Conservation (phyloP, 345 rosid genomes). For the Angophora floribunda region DNA sequence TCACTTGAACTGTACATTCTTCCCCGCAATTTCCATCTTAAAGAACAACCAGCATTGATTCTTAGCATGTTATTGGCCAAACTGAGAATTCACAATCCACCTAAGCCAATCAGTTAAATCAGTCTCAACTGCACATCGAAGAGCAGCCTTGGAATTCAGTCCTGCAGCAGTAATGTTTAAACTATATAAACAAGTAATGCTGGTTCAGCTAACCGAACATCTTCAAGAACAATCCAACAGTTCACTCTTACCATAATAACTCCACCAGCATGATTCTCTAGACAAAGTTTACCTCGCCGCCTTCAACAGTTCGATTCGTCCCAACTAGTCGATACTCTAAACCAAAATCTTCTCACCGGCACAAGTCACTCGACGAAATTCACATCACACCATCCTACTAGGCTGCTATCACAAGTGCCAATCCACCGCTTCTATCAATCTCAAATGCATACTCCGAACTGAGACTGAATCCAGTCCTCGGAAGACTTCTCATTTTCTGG, state of each 20-base stretch:
- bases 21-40: slow-evolving; percentile 5
- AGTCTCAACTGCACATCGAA: background rate
- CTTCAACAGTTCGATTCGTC: background rate
- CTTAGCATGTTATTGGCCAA: background rate
- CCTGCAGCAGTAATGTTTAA: background rate
- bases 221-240: background rate
- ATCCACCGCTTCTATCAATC: background rate
- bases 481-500: background rate
- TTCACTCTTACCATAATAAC: background rate
- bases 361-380: background rate
- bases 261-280: background rate
- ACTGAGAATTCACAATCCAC: background rate
- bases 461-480: background rate
- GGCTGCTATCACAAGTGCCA: background rate
- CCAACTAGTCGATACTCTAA: background rate
- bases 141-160: background rate
- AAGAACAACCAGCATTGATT: background rate
- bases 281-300: background rate
- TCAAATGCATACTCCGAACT: background rate
- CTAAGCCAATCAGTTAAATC: background rate
- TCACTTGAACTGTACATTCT: slow-evolving; percentile 28
- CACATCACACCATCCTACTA: background rate
- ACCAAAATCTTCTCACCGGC: background rate
- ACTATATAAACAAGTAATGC: background rate
- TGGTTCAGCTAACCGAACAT: background rate